Evolutionary conservation across 306 rosid species (phyloP).

Genomic region (Lupinus albus): DNA sequence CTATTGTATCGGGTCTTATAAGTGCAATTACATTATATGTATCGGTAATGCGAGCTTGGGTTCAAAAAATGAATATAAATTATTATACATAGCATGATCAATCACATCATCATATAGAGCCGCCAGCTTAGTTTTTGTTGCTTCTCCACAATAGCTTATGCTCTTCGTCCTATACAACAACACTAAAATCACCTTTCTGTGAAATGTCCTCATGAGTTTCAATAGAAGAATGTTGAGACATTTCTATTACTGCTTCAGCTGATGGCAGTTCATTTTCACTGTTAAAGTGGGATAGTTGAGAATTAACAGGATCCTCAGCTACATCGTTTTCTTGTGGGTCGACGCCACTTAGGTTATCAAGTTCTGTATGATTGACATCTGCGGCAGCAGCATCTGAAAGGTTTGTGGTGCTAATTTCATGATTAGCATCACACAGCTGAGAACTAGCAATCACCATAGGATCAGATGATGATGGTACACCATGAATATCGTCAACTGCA

Average conservation of each 20-base stretch:
- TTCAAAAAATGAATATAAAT: constrained; percentile 45
- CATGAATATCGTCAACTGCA: constrained; percentile 42
- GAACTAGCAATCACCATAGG: constrained; percentile 40
- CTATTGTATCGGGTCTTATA: neutral
- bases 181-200: constrained; percentile 67
- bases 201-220: constrained; percentile 65
- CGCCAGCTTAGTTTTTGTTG: constrained; percentile 41
- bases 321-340: constrained; percentile 39
- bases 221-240: constrained; percentile 60
- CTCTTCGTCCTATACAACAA: constrained; percentile 59
- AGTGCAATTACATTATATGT: neutral
- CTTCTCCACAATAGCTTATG: constrained; percentile 52
- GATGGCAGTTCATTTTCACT: constrained; percentile 48
- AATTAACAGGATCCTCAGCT: constrained; percentile 42
- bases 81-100: constrained; percentile 41
- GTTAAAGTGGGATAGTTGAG: constrained; percentile 48
- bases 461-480: constrained; percentile 39
- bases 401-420: constrained; percentile 37
- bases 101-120: constrained; percentile 38
- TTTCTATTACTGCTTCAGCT: constrained; percentile 52
- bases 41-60: constrained; percentile 40
- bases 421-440: constrained; percentile 40
- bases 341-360: constrained; percentile 34
- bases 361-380: constrained; percentile 42
- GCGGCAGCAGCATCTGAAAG: constrained; percentile 41